A percentile compares a stretch with the other conserved stretches of the same genome.
phyloP scores from a whole-genome alignment of 2,329 filamentous ascomycete species.

The Stagonosporopsis cucurbitacearum region DNA sequence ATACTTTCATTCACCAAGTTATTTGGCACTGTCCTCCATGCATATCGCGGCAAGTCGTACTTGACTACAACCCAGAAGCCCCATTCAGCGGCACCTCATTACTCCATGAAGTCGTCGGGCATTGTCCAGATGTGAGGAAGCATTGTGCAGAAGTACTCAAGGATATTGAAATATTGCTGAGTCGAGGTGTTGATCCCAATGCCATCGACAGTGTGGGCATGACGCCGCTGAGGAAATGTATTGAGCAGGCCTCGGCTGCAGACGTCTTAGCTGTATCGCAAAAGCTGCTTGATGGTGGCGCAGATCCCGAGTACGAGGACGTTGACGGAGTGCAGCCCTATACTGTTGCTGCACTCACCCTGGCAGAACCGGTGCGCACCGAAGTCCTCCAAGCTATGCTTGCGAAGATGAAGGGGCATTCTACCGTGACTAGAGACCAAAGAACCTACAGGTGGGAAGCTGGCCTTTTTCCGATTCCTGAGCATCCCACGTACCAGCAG shows the following conservation, averaged over 20 bases:
- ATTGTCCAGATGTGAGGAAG: constrained; percentile 39
- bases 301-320: constrained; percentile 37
- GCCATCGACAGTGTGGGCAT: constrained; percentile 20
- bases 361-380: constrained; percentile 34
- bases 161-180: constrained; percentile 39
- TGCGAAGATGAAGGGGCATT: constrained; percentile 28
- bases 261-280: constrained; percentile 37
- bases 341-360: constrained; percentile 33
- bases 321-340: constrained; percentile 31
- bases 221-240: constrained; percentile 35
- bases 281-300: constrained; percentile 38
- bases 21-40: constrained; percentile 43
- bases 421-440: constrained; percentile 18
- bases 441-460: constrained; percentile 25
- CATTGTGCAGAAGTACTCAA: constrained; percentile 41
- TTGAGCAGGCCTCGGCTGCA: constrained; percentile 35
- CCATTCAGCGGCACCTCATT: constrained; percentile 28
- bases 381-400: constrained; percentile 38
- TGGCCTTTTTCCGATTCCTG: constrained; percentile 39
- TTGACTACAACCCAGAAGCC: constrained; percentile 20
- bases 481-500: constrained; percentile 30
- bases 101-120: constrained; percentile 40
- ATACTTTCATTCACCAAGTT: constrained; percentile 41
- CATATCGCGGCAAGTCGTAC: constrained; percentile 33
- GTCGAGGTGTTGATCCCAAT: constrained; percentile 39